phyloP scores from a whole-genome alignment of 78 protist genomes.

The Tieghemostelium lacteum region DNA sequence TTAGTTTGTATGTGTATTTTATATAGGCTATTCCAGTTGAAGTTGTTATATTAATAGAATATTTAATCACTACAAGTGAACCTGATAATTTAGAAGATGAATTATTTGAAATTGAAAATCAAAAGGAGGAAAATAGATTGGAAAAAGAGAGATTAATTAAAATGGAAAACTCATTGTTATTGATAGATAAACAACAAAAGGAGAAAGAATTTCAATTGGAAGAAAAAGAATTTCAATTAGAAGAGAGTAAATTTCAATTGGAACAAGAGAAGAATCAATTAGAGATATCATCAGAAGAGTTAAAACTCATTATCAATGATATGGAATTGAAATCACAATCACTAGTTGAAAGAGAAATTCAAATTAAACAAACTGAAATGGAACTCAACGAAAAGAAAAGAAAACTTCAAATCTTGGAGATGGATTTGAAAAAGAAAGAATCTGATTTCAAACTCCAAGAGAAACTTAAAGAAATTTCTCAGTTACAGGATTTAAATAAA shows the following conservation, averaged over 20 bases:
- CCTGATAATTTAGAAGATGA: slow-evolving; percentile 53
- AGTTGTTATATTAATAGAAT: too few species aligned
- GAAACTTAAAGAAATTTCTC: slow-evolving; percentile 16
- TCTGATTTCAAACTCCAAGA: too few species aligned
- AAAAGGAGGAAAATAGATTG: slow-evolving; percentile 27
- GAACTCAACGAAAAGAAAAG: slow-evolving; percentile 18
- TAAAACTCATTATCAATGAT: slow-evolving; percentile 2
- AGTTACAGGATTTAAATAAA: slow-evolving; percentile 15
- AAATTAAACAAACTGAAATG: background rate
- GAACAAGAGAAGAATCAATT: slow-evolving; percentile 28
- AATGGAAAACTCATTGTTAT: background rate
- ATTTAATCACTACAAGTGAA: too few species aligned
- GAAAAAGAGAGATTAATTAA: slow-evolving; percentile 20
- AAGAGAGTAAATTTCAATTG: slow-evolving; percentile 22
- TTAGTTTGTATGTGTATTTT: too few species aligned
- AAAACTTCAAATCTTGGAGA: slow-evolving; percentile 19
- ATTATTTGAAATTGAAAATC: slow-evolving; percentile 43
- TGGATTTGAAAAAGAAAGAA: slow-evolving; percentile 25
- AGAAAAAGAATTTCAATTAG: slow-evolving; percentile 55
- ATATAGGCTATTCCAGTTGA: too few species aligned
- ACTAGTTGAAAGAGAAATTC: slow-evolving; percentile 23
- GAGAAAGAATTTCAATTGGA: slow-evolving; percentile 10
- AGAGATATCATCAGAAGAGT: slow-evolving; percentile 7
- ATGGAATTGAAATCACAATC: slow-evolving; percentile 9
- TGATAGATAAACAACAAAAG: slow-evolving; percentile 30